These are phyloP conservation scores for Quercus robur DNA, from an alignment of 306 rosid genomes.

Conservation along the genomic window DNA sequence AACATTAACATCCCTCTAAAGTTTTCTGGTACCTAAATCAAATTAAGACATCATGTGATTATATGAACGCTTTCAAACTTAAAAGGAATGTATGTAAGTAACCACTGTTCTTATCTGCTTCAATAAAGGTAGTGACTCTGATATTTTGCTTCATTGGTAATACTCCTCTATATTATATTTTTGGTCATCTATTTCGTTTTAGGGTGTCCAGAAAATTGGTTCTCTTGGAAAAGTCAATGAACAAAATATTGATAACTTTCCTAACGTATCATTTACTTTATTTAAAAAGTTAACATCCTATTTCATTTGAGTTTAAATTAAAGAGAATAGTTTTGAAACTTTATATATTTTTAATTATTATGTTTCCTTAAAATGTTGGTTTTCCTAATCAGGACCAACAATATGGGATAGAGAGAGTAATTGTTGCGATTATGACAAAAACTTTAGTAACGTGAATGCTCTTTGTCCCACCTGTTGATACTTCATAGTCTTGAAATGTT, in stretches of 20 bases:
- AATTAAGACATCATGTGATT: background rate
- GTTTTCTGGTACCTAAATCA: background rate
- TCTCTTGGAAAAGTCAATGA: no score
- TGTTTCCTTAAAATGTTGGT: no score
- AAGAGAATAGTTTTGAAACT: no score
- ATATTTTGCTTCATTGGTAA: background rate
- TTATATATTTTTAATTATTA: no score
- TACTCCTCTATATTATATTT: no score
- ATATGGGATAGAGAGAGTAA: background rate
- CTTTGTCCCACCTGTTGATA: background rate
- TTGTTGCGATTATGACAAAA: background rate
- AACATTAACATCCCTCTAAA: background rate
- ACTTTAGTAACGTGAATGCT: background rate
- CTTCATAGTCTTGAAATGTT: conserved; percentile 5
- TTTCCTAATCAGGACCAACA: no score
- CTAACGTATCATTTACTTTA: no score
- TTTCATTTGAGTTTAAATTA: no score
- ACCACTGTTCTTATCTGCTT: background rate
- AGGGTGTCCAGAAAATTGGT: no score
- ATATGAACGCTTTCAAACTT: background rate
- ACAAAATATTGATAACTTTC: no score
- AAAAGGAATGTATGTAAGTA: background rate
- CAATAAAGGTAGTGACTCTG: background rate
- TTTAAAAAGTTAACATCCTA: no score
- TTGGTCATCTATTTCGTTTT: no score